Base-by-base conservation (phyloP, 2,329 filamentous ascomycete genomes). In the Aspergillus pseudoviridinutans region DNA sequence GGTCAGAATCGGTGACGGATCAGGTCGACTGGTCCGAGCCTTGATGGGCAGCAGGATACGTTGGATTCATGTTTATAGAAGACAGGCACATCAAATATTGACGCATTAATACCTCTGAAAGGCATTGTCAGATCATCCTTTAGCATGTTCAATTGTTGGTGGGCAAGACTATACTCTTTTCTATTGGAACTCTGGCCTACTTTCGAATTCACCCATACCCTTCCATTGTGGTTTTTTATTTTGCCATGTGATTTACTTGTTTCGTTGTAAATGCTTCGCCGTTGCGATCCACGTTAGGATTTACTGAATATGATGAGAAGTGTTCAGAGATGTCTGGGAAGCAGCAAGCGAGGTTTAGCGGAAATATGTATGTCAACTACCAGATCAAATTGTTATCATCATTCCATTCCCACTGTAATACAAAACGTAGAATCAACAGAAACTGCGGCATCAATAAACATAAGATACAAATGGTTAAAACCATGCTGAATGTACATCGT, bases 1-100 rank as follows among this genome's bases (percentile, higher is more conserved):
- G 84, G 57, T 84, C 81, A 25, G 86, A 86, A 53, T 83, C 88
- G 61, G 82, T 95, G 20, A 88, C 89, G 71, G 94, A 99, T 70
- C 92, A 97, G 77, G 92, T 97, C 58, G 95, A 97, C 78, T 99
- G 94, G 94, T 88, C 90, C 29, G 94, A 99, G 76, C 87, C 91
- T 49, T 73, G 58, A 65, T 7, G 32, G 7, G 32, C 50, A 29
- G 25, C 50, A 55, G 67, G 59, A 66, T 20, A 35, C 14, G 47
- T 27, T n/a, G 38, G 17, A n/a, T 38, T 20, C 28, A 55, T 35
- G 41, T 44, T 44, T 24, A 44, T 44, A 44, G 41, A 44, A 44
- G 41, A 44, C 22, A 44, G 7, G 17, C 41, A 20, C 41, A 44
- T 24, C 41, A 24, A 44, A 44, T 22, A 44, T 24, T 42, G 22